A percentile compares a stretch with the other conserved stretches of the same genome.
Evolutionary conservation across 2,329 filamentous ascomycete species (phyloP).

Genomic region (Elsinoe necatrix): DNA sequence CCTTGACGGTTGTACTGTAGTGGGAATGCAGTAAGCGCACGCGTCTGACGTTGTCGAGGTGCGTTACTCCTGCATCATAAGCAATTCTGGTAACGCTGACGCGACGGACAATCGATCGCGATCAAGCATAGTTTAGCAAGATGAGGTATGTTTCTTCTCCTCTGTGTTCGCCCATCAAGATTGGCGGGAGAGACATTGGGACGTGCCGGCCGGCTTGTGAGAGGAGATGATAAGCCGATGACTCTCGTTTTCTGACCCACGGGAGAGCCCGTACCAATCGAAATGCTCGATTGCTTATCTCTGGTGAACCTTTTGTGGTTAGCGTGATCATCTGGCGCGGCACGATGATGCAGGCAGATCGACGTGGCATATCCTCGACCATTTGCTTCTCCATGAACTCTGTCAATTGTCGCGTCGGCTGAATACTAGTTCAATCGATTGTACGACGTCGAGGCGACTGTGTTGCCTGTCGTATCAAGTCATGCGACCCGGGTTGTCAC

Average conservation of each 20-base stretch:
- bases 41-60: constrained; percentile 2
- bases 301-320: constrained; percentile 4
- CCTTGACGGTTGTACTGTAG: neutral
- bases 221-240: neutral
- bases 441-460: neutral
- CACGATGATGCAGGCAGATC: constrained; percentile 10
- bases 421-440: neutral
- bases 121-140: neutral
- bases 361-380: constrained; percentile 2
- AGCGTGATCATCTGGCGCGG: neutral
- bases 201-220: neutral
- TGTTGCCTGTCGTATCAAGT: constrained; percentile 3
- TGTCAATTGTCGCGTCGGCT: neutral
- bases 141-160: too few relatives aligned
- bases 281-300: constrained; percentile 17
- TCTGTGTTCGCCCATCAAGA: neutral
- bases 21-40: neutral
- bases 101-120: neutral
- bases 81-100: neutral
- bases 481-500: constrained; percentile 12
- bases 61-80: constrained; percentile 4
- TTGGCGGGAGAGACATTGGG: neutral
- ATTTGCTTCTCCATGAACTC: neutral
- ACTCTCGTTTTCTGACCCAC: neutral
- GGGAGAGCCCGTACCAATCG: constrained; percentile 15